Conservation (phyloP, 2,329 filamentous ascomycete species). For the Xylaria sp. region DNA sequence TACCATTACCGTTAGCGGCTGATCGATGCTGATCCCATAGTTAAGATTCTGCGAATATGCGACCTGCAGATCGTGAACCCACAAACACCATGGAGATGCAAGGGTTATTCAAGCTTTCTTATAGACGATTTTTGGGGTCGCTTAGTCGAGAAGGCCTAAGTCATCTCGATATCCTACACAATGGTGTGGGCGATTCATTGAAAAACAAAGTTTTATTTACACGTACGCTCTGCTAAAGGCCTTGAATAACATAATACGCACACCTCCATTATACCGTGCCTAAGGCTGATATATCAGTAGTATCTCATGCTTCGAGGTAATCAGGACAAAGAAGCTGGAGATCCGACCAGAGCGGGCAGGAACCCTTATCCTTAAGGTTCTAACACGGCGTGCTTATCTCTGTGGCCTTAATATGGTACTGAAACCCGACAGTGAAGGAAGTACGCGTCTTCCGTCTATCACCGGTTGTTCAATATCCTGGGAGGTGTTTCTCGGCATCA, state of each 20-base stretch:
- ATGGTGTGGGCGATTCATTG: background rate
- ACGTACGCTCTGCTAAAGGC: too few relatives aligned
- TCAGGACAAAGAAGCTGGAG: too few relatives aligned
- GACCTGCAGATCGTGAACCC: constrained; percentile 36
- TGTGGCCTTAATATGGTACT: background rate
- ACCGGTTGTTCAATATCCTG: background rate
- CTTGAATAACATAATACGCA: too few relatives aligned
- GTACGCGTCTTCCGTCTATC: background rate
- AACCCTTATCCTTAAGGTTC: too few relatives aligned
- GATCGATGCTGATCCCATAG: constrained; percentile 1
- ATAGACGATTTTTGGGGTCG: constrained; percentile 34
- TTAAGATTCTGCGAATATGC: constrained; percentile 32
- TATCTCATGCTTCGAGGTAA: too few relatives aligned
- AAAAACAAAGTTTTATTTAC: too few relatives aligned
- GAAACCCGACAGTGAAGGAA: too few relatives aligned
- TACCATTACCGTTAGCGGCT: background rate
- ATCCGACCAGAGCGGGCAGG: too few relatives aligned
- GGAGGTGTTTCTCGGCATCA: background rate
- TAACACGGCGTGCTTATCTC: too few relatives aligned
- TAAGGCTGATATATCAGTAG: too few relatives aligned
- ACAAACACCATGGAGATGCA: constrained; percentile 30
- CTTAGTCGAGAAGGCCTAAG: constrained; percentile 23
- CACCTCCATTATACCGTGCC: too few relatives aligned
- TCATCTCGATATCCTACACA: background rate
- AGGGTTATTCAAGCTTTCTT: constrained; percentile 31